Percentiles rank a stretch among this genome's conserved stretches.
Evolutionary conservation across 192 early-diverging fungal genomes (phyloP).

Genomic region (Coemansia sp.): DNA sequence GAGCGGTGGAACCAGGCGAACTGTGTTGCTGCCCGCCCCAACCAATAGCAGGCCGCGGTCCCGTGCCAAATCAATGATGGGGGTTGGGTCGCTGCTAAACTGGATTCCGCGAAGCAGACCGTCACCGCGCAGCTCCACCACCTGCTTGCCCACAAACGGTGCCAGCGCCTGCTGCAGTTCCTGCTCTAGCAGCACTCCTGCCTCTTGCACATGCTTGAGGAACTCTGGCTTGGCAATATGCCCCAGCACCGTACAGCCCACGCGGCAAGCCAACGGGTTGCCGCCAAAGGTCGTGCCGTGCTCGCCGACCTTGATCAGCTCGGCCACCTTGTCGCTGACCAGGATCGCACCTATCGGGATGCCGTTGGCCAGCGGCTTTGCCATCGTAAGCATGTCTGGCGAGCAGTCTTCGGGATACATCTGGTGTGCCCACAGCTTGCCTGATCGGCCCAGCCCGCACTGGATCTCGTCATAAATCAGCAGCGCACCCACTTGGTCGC

Average conservation of each 20-base stretch:
- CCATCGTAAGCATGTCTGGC: conserved; percentile 93
- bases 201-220: conserved; percentile 64
- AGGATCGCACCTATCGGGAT: conserved; percentile 94
- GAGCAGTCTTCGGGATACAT: conserved; percentile 61
- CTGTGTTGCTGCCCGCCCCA: conserved; percentile 79
- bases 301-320: conserved; percentile 82
- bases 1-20: conserved; percentile 91
- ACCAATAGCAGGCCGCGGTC: conserved; percentile 87
- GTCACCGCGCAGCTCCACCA: conserved; percentile 77
- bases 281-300: conserved; percentile 99
- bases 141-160: conserved; percentile 50
- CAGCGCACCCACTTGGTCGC: conserved; percentile 82
- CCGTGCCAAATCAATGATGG: conserved; percentile 70
- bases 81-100: conserved; percentile 66
- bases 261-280: conserved; percentile 84
- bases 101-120: conserved; percentile 88
- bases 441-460: conserved; percentile 89
- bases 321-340: conserved; percentile 72
- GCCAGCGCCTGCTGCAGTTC: conserved; percentile 50
- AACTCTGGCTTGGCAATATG: conserved; percentile 72
- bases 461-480: conserved; percentile 97
- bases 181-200: conserved; percentile 62
- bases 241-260: conserved; percentile 70
- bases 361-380: conserved; percentile 97
- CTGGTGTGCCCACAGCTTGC: conserved; percentile 85